Evolutionary conservation across 2,329 filamentous ascomycete genomes (phyloP), one percentile per base, ranked within the genome.

Genomic region (Ambrosiella cleistominuta): DNA sequence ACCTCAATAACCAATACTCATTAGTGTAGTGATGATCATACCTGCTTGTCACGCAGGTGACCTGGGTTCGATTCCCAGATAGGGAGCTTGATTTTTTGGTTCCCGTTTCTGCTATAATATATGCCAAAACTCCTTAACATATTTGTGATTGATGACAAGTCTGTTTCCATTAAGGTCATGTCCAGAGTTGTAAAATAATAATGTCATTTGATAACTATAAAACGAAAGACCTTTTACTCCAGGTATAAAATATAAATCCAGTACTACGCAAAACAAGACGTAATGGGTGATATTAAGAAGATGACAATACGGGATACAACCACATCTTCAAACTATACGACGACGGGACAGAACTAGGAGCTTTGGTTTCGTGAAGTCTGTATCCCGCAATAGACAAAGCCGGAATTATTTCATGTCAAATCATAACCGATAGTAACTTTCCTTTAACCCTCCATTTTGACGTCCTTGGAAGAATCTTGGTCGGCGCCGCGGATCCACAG

Each of bases 401-500:
- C 36, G 42, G 42, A 47, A 51, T 52, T 13, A 49, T 58, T 58
- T 47, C 42, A 47, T 56, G 44, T 52, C 44, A 47, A 42, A 49
- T 50, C 12, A 39, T 40, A 44, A 38, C n/a, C 7, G 50, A 15
- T 38, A 19, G 8, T 60, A 9, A 35, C 12, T n/a, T n/a, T n/a
- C 11, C 36, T 54, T 59, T 65, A 79, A 61, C 70, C 79, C 15
- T 78, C 75, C 78, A 83, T 82, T 63, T 74, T 76, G n/a, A 74
- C 74, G 35, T 72, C 70, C 57, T 74, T 72, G 17, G 59, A 59
- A 36, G 53, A 55, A 60, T 72, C 74, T 60, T 73, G 68, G 59
- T 77, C 75, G 54, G 78, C 79, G 56, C 74, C 75, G 63, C 79
- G 77, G 64, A 97, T 91, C 85, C 88, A 97, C 52, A 97, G 77